phyloP scores from a whole-genome alignment of 345 rosid genomes.

The Rhizophora apiculata region DNA sequence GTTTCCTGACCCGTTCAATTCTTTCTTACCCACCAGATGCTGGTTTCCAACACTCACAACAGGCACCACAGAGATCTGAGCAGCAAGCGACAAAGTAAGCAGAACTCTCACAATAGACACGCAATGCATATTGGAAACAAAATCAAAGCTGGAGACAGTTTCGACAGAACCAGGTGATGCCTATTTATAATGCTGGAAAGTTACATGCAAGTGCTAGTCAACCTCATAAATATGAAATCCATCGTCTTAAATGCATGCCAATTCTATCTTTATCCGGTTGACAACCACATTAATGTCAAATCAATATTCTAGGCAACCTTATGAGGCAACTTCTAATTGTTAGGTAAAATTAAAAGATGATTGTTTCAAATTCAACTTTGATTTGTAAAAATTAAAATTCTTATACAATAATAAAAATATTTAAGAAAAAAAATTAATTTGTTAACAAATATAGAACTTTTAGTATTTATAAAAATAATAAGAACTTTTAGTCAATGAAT shows the following conservation, averaged over 20 bases:
- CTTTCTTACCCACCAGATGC: conserved; percentile 15
- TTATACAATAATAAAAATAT: no score
- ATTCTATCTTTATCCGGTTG: not conserved
- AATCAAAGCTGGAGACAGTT: not conserved
- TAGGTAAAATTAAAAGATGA: no score
- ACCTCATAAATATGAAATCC: not conserved
- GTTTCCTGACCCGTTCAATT: conserved; percentile 12
- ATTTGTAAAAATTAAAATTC: no score
- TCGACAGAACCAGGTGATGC: conserved; percentile 19
- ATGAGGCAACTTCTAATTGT: no score
- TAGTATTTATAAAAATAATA: no score
- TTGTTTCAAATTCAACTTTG: no score
- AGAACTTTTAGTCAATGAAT: no score
- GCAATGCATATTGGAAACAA: conserved; percentile 18
- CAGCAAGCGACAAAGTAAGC: conserved; percentile 21
- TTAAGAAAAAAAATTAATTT: no score
- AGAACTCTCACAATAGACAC: not conserved
- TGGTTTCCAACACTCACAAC: conserved; percentile 23
- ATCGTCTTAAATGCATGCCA: conserved; percentile 32
- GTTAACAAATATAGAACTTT: no score
- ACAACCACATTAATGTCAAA: not conserved
- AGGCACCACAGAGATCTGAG: conserved; percentile 16
- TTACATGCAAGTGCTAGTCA: not conserved
- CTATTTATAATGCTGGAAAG: conserved; percentile 47
- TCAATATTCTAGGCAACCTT: conserved; percentile 7